Evolutionary conservation across 2,329 filamentous ascomycete species (phyloP), one percentile per base, ranked within the genome.

Genomic region (Golovinomyces cichoracearum): DNA sequence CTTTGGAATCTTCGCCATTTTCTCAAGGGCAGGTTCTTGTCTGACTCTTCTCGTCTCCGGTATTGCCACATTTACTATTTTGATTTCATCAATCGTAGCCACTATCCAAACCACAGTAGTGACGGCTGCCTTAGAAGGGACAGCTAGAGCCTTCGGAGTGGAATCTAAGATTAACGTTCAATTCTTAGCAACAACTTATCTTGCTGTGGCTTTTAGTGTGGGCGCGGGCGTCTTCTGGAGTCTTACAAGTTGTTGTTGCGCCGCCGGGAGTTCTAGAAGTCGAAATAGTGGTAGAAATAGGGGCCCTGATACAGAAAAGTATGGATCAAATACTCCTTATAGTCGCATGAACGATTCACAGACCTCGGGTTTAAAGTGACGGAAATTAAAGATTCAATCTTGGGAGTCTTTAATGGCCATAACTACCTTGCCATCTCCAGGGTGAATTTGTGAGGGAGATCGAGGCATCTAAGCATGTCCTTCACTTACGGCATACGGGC

Each of bases 241-340:
- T 60, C 75, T 92, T 63, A 83, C 78, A 63, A 73, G 81, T 58
- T 95, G 88, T 78, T 95, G 86, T 75, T 93, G 86, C 70, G 55
- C 52, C 1, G 22, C 54, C 13, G 50, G 57, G 23, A 55, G 49
- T 23, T 41, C 23, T 15, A n/a, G 33, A 21, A 27, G 52, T 13
- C 29, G 49, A 12, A 10, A 35, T 4, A n/a, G n/a, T 2, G 15
- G 35, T 15, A 10, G 35, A n/a, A 17, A 40, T 40, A n/a, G n/a
- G 9, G 26, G 37, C 1, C 56, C 55, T 17, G 57, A 60, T 48
- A 37, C 41, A 3, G 59, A 61, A 53, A 61, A 61, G 51, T 48
- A 58, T 12, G 53, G 54, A 15, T 53, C 54, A n/a, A 50, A 42
- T 15, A 56, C 51, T 7, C 50, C 62, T 5, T 73, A 73, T 60